phyloP scores from a whole-genome alignment of 805 yeast species.

The Kluyveromyces siamensis region DNA sequence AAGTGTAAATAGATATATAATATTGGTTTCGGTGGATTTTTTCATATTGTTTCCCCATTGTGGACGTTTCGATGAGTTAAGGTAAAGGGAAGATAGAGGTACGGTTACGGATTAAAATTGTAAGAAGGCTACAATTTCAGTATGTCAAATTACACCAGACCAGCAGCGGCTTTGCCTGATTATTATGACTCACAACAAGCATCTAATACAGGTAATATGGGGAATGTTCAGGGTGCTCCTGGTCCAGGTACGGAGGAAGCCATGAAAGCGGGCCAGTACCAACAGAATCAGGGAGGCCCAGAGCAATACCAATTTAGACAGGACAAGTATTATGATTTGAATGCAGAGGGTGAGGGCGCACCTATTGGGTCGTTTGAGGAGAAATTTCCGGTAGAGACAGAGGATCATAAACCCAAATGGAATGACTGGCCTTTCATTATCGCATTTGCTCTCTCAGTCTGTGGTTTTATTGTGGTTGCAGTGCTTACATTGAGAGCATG shows the following conservation, averaged over 20 bases:
- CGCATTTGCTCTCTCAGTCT: slow-evolving; percentile 39
- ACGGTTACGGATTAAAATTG: too few relatives aligned
- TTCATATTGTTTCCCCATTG: too few relatives aligned
- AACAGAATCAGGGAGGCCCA: slow-evolving; percentile 1
- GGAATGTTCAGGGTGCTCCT: background rate
- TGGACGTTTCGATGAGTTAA: too few relatives aligned
- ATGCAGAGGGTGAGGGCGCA: slow-evolving; percentile 28
- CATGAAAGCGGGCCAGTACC: slow-evolving; percentile 2
- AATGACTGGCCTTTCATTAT: slow-evolving; percentile 68
- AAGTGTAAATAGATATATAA: too few relatives aligned
- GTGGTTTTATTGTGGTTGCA: slow-evolving; percentile 65
- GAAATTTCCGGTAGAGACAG: slow-evolving; percentile 40
- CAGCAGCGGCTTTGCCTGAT: slow-evolving; percentile 15
- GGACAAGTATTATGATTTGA: slow-evolving; percentile 21
- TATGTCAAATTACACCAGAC: slow-evolving; percentile 9
- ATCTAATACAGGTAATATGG: background rate
- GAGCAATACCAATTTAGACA: slow-evolving; percentile 18
- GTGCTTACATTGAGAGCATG: slow-evolving; percentile 61
- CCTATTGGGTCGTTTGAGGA: slow-evolving; percentile 50
- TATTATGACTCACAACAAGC: slow-evolving; percentile 2
- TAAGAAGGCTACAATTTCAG: background rate
- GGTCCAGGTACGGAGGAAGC: background rate
- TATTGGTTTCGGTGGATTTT: too few relatives aligned
- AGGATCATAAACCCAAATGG: slow-evolving; percentile 44
- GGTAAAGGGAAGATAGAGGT: too few relatives aligned